Evolutionary conservation across 306 rosid species (phyloP), one percentile per base, ranked within the genome.

Genomic region (Quercus dentata): DNA sequence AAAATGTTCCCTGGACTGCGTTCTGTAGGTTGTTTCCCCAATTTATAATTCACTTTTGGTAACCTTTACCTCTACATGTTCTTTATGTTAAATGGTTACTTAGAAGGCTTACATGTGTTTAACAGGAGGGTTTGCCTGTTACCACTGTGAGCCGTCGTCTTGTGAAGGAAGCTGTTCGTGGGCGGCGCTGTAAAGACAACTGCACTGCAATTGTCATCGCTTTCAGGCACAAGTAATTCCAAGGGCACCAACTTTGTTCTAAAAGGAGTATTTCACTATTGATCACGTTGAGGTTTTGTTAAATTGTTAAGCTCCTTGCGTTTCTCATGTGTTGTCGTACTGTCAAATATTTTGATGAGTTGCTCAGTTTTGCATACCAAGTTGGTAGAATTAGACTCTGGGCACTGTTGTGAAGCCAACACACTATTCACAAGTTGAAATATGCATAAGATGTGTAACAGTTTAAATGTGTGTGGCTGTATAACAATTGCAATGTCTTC

Each of bases 131-230:
- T 21, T 78, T 90, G 12, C 84, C 97, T 14, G 92, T 87, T 59
- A 33, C 89, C 20, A 54, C 92, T 35, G 88, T 94, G 76, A 79
- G 92, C 82, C 94, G 98, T 56, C 89, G 79, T 55, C 97, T 94
- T 56, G 91, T 94, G 59, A 89, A 79, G 74, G 98, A 94, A 83
- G 97, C 97, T 64, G 86, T 94, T 61, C 94, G 92, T 12, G 98
- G 91, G 80, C 87, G 98, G 63, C 88, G 82, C 81, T 94, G 98
- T 82, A 94, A 90, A 87, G 98, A 94, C 82, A 94, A 94, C 85
- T 94, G 97, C 84, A 89, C 94, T 23, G 98, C 95, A 73, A 85
- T 91, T 74, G 74, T 94, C 56, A 86, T 91, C 55, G 89, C 77
- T 55, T 91, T 91, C 87, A 85, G 79, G 91, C 89, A 38, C 81